Conservation (phyloP, 257 asterid species). For the Solanum stenotomum region DNA sequence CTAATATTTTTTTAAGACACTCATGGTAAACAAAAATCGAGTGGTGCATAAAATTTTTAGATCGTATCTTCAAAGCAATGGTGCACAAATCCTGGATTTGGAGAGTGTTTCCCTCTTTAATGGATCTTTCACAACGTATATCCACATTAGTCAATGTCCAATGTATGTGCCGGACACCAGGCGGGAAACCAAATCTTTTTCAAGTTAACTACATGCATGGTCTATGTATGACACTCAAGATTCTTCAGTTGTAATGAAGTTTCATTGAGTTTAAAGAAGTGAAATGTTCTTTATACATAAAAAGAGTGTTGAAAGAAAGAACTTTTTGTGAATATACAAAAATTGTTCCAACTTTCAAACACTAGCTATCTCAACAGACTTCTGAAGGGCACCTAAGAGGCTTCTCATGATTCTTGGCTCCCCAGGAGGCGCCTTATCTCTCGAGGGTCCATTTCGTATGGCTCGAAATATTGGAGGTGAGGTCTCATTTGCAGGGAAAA, state of each 20-base stretch:
- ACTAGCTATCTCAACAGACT: constrained; percentile 69
- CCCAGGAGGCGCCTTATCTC: constrained; percentile 62
- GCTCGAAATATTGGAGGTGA: constrained; percentile 68
- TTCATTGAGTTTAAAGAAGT: not conserved
- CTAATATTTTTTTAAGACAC: too few species aligned
- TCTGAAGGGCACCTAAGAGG: constrained; percentile 69
- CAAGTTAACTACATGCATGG: not conserved
- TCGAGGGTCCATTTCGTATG: constrained; percentile 60
- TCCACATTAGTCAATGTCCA: too few species aligned
- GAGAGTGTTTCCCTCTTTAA: fast-evolving
- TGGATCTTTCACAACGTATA: too few species aligned
- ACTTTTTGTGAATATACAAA: not conserved
- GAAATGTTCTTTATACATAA: not conserved
- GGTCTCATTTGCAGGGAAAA: constrained; percentile 45
- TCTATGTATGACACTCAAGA: not conserved
- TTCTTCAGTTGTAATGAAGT: not conserved
- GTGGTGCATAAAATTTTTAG: fast-evolving
- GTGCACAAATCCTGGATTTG: too few species aligned
- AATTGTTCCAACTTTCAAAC: constrained; percentile 2
- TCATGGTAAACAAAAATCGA: too few species aligned
- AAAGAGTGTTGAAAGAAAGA: not conserved
- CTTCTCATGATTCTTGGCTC: constrained; percentile 94
- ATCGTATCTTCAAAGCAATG: too few species aligned
- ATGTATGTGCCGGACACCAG: too few species aligned
- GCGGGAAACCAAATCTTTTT: too few species aligned